Evolutionary conservation across 495 filamentous ascomycete species (phyloP), one percentile per base, ranked within the genome.

Genomic region (Glonium stellatum): DNA sequence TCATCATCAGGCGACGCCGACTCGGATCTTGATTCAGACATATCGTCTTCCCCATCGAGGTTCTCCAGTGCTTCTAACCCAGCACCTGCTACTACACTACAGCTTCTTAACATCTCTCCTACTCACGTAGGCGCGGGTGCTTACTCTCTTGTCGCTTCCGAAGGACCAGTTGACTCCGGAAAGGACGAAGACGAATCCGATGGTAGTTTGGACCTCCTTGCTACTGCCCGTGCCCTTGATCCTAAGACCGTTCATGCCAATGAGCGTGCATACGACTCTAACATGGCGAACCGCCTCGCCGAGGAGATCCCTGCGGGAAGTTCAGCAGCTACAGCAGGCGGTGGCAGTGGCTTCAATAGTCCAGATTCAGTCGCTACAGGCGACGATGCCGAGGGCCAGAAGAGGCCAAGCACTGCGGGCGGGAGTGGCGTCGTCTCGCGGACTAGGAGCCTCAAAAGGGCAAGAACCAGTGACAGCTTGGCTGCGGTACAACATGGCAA

Each of bases 221-320:
- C 71, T 23, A 58, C 67, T 19, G 72, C 74, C 12, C 65, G 72
- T 41, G 46, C 59, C 44, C 18, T 65, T 6, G 72, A 72, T 37
- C 73, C 72, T 1, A 66, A 46, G 11, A 46, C 64, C 10, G 55
- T 74, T 23, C 55, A 55, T 1, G 57, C 49, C 5, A 55, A 58
- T 19, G 72, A 72, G 57, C 61, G 69, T 13, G 72, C 72, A 49
- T 72, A 74, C 57, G 69, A 76, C 36, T 59, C 66, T 8, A 59
- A 59, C 19, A 55, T 73, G 48, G 72, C 72, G 4, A 71, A 73
- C 15, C 67, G 69, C 1, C 68, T 76, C 4, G 67, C 71, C 1
- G 72, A 71, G 49, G 71, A 75, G 22, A 75, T 76, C 12, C 72
- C 72, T 0, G 65, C 71, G 4, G 73, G 73, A 4, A 76, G 73